phyloP scores from a whole-genome alignment of 495 filamentous ascomycete species.

The Xylaria castorea region DNA sequence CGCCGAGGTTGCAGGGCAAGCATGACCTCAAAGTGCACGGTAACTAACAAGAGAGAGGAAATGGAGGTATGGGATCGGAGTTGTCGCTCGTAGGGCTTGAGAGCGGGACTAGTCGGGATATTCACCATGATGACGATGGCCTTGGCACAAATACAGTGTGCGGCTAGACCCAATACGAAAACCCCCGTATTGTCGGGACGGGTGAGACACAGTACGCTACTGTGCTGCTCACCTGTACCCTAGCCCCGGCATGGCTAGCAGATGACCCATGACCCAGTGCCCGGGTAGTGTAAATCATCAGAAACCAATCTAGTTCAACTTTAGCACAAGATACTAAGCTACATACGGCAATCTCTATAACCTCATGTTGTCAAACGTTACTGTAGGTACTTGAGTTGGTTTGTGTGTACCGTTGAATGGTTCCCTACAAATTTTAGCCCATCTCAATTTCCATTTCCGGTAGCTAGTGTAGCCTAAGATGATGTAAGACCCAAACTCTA shows the following conservation, averaged over 20 bases:
- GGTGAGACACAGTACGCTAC: not conserved
- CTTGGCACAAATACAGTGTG: not conserved
- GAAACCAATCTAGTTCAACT: slow-evolving; percentile 10
- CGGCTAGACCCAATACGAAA: not conserved
- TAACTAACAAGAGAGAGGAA: not conserved
- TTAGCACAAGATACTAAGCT: not conserved
- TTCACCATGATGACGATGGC: not conserved
- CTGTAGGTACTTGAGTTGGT: not conserved
- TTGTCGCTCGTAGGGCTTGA: slow-evolving; percentile 24
- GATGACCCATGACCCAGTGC: no score
- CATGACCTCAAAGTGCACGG: slow-evolving; percentile 4
- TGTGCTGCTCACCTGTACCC: not conserved
- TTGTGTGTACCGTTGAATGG: not conserved
- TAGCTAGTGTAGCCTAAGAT: not conserved
- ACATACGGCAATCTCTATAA: slow-evolving; percentile 9
- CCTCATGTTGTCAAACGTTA: slow-evolving; percentile 7
- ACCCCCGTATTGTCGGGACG: not conserved
- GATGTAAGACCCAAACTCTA: not conserved
- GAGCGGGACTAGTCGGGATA: slow-evolving; percentile 7
- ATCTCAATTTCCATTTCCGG: not conserved
- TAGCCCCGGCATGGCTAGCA: not conserved
- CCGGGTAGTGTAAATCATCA: not conserved
- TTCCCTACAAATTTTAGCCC: not conserved
- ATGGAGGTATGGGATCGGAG: not conserved
- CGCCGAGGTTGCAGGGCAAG: slow-evolving; percentile 13